phyloP scores from a whole-genome alignment of 768 basidiomycete genomes.

The Russula vinacea region DNA sequence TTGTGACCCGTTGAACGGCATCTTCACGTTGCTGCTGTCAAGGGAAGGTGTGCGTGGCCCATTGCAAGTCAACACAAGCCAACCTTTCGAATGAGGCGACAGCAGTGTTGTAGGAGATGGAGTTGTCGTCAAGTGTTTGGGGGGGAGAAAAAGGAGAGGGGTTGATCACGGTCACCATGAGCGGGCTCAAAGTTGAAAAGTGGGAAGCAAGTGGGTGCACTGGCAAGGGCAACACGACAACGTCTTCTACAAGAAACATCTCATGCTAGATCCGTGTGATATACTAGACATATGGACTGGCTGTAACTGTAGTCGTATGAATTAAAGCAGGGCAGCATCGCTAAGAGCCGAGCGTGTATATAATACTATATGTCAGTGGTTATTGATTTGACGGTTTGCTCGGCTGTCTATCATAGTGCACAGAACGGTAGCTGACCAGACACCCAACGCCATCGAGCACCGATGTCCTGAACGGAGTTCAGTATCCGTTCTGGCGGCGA shows the following conservation, averaged over 20 bases:
- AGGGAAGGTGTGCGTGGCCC: too few relatives aligned
- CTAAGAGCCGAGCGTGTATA: neutral
- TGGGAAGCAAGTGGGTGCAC: too few relatives aligned
- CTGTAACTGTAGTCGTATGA: neutral
- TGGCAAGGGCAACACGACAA: neutral
- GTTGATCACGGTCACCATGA: too few relatives aligned
- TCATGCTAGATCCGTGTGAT: neutral
- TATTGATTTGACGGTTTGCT: neutral
- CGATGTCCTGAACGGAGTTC: neutral
- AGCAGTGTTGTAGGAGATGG: too few relatives aligned
- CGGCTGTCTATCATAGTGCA: neutral
- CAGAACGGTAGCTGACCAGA: neutral
- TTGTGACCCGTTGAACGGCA: too few relatives aligned
- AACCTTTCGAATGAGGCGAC: too few relatives aligned
- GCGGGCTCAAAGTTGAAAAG: too few relatives aligned
- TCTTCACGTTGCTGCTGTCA: too few relatives aligned
- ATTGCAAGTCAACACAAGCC: too few relatives aligned
- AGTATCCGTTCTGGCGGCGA: constrained; percentile 19
- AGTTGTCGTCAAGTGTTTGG: too few relatives aligned
- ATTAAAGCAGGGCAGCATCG: neutral
- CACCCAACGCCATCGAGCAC: neutral
- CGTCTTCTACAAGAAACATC: neutral
- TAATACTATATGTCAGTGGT: neutral
- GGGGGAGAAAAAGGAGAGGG: too few relatives aligned
- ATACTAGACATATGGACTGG: neutral